Evolutionary conservation across 441 rosid species (phyloP).

Genomic region (Croton setiger): DNA sequence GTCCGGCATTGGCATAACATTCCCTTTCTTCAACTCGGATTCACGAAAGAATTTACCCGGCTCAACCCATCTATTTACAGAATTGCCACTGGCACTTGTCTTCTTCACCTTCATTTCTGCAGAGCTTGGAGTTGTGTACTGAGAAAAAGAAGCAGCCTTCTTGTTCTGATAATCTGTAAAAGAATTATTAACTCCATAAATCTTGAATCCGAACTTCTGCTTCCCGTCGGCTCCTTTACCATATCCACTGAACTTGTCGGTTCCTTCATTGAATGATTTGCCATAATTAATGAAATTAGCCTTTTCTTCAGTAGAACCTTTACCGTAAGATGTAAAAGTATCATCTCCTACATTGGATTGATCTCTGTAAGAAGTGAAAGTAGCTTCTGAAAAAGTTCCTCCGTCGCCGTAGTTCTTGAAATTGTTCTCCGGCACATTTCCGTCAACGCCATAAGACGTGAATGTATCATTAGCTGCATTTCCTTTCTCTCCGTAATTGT

Average conservation of each 20-base stretch:
- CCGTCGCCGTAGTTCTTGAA: constrained; percentile 68
- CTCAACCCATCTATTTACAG: constrained; percentile 74
- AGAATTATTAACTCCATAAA: constrained; percentile 62
- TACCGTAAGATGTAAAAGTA: constrained; percentile 69
- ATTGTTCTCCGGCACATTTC: constrained; percentile 61
- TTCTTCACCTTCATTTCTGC: constrained; percentile 5
- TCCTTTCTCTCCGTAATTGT: constrained; percentile 58
- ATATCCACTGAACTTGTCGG: constrained; percentile 67
- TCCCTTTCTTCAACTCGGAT: constrained; percentile 58
- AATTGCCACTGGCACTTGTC: constrained; percentile 34
- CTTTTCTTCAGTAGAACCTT: constrained; percentile 47
- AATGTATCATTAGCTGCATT: constrained; percentile 61
- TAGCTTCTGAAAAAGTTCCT: constrained; percentile 51
- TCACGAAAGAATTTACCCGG: constrained; percentile 97
- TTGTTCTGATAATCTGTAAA: constrained; percentile 65
- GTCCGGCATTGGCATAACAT: constrained; percentile 87
- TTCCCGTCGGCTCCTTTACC: constrained; percentile 43
- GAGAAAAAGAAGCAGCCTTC: constrained; percentile 41
- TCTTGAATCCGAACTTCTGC: constrained; percentile 55
- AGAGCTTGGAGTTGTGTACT: constrained; percentile 30
- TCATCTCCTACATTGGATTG: constrained; percentile 87
- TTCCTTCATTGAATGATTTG: constrained; percentile 80
- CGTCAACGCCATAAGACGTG: constrained; percentile 64
- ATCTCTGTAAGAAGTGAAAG: constrained; percentile 67
- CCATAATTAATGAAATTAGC: constrained; percentile 76